A percentile compares a stretch with the other conserved stretches of the same genome.
Conservation (phyloP, 2,329 filamentous ascomycete species). For the Didymellaceae sp. region DNA sequence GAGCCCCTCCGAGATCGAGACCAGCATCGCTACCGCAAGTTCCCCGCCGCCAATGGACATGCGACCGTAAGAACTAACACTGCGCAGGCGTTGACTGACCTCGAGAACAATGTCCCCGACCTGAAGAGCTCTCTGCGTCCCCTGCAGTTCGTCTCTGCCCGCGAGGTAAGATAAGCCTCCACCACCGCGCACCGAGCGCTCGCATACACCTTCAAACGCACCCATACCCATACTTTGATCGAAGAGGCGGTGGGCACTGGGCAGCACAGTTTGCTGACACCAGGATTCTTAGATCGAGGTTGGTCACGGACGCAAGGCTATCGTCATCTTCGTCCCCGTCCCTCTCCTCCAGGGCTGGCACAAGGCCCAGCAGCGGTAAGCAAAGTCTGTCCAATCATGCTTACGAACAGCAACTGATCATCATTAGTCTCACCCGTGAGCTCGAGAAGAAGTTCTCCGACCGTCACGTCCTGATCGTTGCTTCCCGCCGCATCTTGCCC, state of each 20-base stretch:
- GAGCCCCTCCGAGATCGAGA: slow-evolving; percentile 97
- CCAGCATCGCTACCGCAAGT: slow-evolving; percentile 88
- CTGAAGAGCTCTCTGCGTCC: slow-evolving; percentile 95
- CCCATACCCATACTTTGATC: slow-evolving; percentile 32
- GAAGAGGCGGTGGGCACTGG: slow-evolving; percentile 65
- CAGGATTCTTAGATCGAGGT: slow-evolving; percentile 89
- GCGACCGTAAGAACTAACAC: slow-evolving; percentile 26
- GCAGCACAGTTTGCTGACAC: slow-evolving; percentile 61
- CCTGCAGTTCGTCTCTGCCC: slow-evolving; percentile 98
- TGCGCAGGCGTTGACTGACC: slow-evolving; percentile 80
- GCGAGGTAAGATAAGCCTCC: slow-evolving; percentile 82
- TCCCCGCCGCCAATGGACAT: slow-evolving; percentile 8
- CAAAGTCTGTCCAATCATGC: slow-evolving; percentile 22
- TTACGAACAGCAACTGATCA: slow-evolving; percentile 12
- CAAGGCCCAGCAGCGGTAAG: slow-evolving; percentile 99
- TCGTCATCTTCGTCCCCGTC: slow-evolving; percentile 99
- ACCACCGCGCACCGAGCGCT: slow-evolving; percentile 39
- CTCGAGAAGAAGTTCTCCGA: slow-evolving; percentile 99
- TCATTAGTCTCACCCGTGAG: slow-evolving; percentile 89
- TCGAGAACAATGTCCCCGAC: slow-evolving; percentile 99
- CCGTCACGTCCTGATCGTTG: slow-evolving; percentile 98
- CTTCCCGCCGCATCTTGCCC: slow-evolving; percentile 97
- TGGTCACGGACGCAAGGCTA: slow-evolving; percentile 99
- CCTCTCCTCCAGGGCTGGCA: slow-evolving; percentile 98
- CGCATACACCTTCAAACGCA: slow-evolving; percentile 12